phyloP scores from a whole-genome alignment of 768 basidiomycete species.

The Tubosaeta sp. region DNA sequence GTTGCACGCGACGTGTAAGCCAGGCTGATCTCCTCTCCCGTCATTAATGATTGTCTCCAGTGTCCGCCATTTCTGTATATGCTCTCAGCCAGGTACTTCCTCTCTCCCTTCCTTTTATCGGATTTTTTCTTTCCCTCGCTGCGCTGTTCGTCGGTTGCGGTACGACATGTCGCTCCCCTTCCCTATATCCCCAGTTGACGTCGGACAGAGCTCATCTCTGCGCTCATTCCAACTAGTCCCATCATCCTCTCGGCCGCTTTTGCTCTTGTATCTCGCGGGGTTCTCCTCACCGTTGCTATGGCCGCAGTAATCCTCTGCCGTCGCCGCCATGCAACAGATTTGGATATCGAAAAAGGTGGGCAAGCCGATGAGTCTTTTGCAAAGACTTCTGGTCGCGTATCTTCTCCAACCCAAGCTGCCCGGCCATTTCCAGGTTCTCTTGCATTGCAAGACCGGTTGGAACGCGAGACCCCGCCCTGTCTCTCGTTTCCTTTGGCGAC shows the following conservation, averaged over 20 bases:
- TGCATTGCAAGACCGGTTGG: slow-evolving; percentile 7
- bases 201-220: slow-evolving; percentile 22
- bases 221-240: slow-evolving; percentile 23
- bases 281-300: slow-evolving; percentile 17
- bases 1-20: slow-evolving; percentile 24
- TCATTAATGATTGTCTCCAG: slow-evolving; percentile 8
- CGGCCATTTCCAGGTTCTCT: slow-evolving; percentile 33
- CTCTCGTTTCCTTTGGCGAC: slow-evolving; percentile 6
- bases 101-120: slow-evolving; percentile 11
- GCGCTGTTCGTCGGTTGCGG: slow-evolving; percentile 25
- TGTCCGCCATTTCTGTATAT: slow-evolving; percentile 25
- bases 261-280: slow-evolving; percentile 20
- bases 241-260: slow-evolving; percentile 22
- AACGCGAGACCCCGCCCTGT: neutral
- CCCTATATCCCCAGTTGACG: neutral
- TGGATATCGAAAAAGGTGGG: slow-evolving; percentile 15
- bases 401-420: slow-evolving; percentile 28
- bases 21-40: neutral
- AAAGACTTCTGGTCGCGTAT: slow-evolving; percentile 16
- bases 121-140: slow-evolving; percentile 14
- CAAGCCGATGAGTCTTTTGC: neutral
- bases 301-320: slow-evolving; percentile 6
- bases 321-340: neutral
- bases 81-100: slow-evolving; percentile 9
- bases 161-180: slow-evolving; percentile 9